Conservation (phyloP, 1,139 yeast genomes). For the Suhomyces atakaporum region DNA sequence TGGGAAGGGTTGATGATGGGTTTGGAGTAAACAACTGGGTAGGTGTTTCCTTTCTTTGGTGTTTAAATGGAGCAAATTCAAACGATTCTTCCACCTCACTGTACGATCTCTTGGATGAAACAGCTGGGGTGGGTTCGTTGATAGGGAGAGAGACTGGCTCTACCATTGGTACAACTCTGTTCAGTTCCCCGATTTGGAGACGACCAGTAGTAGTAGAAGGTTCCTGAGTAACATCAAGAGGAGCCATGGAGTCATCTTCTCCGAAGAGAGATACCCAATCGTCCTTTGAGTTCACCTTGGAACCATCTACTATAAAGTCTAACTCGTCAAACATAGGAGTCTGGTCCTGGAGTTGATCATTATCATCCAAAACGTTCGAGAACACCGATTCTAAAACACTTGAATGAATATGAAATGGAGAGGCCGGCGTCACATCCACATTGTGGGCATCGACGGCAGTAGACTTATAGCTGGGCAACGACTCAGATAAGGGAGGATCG, state of each 20-base stretch:
- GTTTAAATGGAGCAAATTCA: constrained; percentile 21
- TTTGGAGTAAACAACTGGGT: constrained; percentile 37
- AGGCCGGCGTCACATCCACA: constrained; percentile 16
- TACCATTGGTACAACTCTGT: constrained; percentile 2
- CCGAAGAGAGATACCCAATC: constrained; percentile 70
- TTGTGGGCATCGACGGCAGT: constrained; percentile 13
- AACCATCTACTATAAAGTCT: constrained; percentile 48
- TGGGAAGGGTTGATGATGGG: constrained; percentile 36
- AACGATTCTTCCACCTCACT: constrained; percentile 34
- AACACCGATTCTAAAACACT: constrained; percentile 65
- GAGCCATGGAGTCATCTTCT: constrained; percentile 27
- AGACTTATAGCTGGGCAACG: constrained; percentile 19
- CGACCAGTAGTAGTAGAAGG: constrained; percentile 3
- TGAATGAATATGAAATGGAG: constrained; percentile 58
- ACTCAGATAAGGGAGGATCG: constrained; percentile 20
- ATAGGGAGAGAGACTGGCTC: constrained; percentile 4
- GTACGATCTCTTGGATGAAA: constrained; percentile 27
- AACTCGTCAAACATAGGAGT: constrained; percentile 70
- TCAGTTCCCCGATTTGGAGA: constrained; percentile 1
- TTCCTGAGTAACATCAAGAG: constrained; percentile 8
- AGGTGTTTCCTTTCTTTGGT: constrained; percentile 12
- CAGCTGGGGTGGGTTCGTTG: constrained; percentile 14
- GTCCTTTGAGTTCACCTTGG: constrained; percentile 48
- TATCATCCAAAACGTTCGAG: constrained; percentile 46
- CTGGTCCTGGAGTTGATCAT: constrained; percentile 41